Percentiles rank a stretch among this genome's conserved stretches.
phyloP scores from a whole-genome alignment of 2,329 filamentous ascomycete genomes.

The Aspergillus niger region DNA sequence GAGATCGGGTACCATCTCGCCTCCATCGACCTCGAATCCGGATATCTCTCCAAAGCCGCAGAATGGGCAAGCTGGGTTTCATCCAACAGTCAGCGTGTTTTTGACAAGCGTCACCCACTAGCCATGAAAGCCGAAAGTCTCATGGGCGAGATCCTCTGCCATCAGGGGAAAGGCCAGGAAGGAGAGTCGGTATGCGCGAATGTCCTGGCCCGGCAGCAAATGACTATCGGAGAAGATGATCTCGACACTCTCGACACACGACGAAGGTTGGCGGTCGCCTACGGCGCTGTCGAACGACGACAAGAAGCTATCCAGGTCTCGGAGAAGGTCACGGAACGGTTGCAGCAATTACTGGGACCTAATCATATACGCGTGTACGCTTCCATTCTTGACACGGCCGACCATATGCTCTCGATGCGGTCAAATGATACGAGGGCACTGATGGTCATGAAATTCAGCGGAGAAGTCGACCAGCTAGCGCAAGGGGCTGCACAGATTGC shows the following conservation, averaged over 20 bases:
- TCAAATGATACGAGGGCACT: conserved; percentile 8
- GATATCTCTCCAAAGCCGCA: conserved; percentile 27
- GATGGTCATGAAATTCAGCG: conserved; percentile 15
- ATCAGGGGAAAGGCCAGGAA: conserved; percentile 29
- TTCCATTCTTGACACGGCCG: conserved; percentile 25
- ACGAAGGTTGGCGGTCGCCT: conserved; percentile 28
- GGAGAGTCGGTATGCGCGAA: conserved; percentile 35
- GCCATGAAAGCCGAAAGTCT: conserved; percentile 34
- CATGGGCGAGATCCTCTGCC: conserved; percentile 30
- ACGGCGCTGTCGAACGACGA: conserved; percentile 25
- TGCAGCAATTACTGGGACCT: conserved; percentile 28
- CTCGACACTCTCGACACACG: conserved; percentile 34
- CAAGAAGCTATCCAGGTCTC: conserved; percentile 27
- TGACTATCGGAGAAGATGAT: conserved; percentile 35
- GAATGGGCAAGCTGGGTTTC: conserved; percentile 37
- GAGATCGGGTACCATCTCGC: conserved; percentile 31
- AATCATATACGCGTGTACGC: conserved; percentile 30
- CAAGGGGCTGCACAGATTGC: conserved; percentile 21
- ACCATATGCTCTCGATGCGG: conserved; percentile 28
- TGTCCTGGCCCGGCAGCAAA: conserved; percentile 35
- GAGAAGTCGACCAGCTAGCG: conserved; percentile 20
- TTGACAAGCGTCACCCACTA: conserved; percentile 29
- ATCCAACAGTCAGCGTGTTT: conserved; percentile 28
- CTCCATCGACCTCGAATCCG: conserved; percentile 29
- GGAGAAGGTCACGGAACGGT: conserved; percentile 24